A percentile compares a stretch with the other conserved stretches of the same genome.
Conservation (phyloP, 2,329 filamentous ascomycete species). For the Pseudonectria buxi region DNA sequence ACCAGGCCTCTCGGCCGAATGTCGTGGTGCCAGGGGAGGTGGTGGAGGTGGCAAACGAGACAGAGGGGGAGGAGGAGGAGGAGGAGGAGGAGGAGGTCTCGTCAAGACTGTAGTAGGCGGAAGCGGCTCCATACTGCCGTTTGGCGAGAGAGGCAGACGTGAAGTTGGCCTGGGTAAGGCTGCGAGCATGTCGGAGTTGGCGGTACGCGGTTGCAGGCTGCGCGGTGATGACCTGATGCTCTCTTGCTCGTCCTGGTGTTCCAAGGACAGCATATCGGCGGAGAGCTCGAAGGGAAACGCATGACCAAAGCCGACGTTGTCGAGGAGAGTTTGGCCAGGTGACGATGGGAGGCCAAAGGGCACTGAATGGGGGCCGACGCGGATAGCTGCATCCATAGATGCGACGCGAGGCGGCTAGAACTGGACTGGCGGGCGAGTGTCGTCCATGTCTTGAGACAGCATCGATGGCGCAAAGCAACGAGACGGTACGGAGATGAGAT, state of each 20-base stretch:
- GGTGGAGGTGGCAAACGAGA: conserved; percentile 1
- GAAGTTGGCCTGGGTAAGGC: too few relatives aligned
- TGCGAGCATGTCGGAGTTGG: too few relatives aligned
- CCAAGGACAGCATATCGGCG: not conserved
- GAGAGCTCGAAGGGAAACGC: conserved; percentile 1
- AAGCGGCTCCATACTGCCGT: too few relatives aligned
- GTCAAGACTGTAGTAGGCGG: not conserved
- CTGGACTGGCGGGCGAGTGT: conserved; percentile 9
- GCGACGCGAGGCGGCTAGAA: conserved; percentile 7
- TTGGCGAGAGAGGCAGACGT: not conserved
- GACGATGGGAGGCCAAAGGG: conserved; percentile 2
- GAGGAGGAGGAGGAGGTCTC: not conserved
- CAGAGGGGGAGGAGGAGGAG: not conserved
- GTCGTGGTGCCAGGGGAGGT: too few relatives aligned
- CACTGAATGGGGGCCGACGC: conserved; percentile 2
- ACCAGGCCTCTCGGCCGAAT: too few relatives aligned
- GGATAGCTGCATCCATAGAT: conserved; percentile 12
- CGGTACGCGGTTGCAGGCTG: too few relatives aligned
- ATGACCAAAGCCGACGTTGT: conserved; percentile 2
- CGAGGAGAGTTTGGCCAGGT: conserved; percentile 5
- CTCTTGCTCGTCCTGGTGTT: too few relatives aligned
- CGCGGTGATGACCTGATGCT: too few relatives aligned
- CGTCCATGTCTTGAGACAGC: conserved; percentile 11
- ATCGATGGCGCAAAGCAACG: conserved; percentile 1
- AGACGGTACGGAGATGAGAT: conserved; percentile 1